Percentiles rank a stretch among this genome's conserved stretches.
These are phyloP conservation scores for Dendrostoma leiphaemia DNA, from an alignment of 2,329 filamentous ascomycete species.

Conservation along the genomic window DNA sequence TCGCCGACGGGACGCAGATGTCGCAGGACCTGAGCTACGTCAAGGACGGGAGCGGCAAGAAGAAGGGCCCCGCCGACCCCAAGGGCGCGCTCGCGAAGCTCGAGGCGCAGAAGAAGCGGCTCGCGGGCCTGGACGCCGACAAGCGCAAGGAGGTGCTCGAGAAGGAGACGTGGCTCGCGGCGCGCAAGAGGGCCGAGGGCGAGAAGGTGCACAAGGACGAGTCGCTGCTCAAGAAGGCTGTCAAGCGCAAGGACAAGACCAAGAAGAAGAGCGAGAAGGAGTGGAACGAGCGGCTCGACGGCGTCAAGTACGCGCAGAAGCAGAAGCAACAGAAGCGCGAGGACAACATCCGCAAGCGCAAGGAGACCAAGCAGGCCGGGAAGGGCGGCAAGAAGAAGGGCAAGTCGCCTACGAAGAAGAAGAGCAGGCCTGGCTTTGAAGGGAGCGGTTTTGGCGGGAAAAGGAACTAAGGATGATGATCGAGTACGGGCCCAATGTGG, in stretches of 20 bases:
- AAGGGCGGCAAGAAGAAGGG: slow-evolving; percentile 54
- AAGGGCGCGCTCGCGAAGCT: slow-evolving; percentile 83
- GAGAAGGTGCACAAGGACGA: slow-evolving; percentile 88
- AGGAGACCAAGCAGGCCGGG: slow-evolving; percentile 67
- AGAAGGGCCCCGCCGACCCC: slow-evolving; percentile 80
- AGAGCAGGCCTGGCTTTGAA: slow-evolving; percentile 65
- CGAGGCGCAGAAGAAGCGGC: slow-evolving; percentile 80
- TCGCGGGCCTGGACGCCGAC: slow-evolving; percentile 71
- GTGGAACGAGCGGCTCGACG: slow-evolving; percentile 73
- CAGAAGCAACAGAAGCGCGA: slow-evolving; percentile 80
- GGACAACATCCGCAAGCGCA: slow-evolving; percentile 71
- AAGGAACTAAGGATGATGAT: slow-evolving; percentile 36
- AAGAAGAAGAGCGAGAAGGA: slow-evolving; percentile 93
- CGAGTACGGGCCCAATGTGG: not conserved
- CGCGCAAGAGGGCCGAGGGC: slow-evolving; percentile 83
- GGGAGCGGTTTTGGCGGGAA: slow-evolving; percentile 55
- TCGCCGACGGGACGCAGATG: slow-evolving; percentile 78
- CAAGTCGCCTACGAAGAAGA: slow-evolving; percentile 54
- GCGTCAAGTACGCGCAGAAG: slow-evolving; percentile 72
- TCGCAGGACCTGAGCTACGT: slow-evolving; percentile 70
- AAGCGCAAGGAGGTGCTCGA: slow-evolving; percentile 86
- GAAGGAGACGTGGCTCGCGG: slow-evolving; percentile 92
- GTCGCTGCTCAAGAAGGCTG: slow-evolving; percentile 82
- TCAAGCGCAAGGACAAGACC: slow-evolving; percentile 86
- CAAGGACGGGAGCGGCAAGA: slow-evolving; percentile 49